Percentiles rank a stretch among this genome's conserved stretches.
phyloP scores from a whole-genome alignment of 78 protist genomes.

The Dictyostelium capitatum region DNA sequence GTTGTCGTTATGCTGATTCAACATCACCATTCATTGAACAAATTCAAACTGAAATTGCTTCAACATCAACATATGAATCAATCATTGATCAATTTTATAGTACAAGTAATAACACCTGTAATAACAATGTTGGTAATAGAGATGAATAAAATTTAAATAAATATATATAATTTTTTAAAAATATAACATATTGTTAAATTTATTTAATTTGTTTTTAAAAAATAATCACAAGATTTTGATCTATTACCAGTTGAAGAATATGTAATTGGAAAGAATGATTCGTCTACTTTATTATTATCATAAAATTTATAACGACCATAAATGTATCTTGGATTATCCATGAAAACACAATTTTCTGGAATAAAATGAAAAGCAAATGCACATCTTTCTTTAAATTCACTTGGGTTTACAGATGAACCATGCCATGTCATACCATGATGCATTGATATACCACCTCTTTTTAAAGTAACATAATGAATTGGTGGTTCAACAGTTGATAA shows the following conservation, averaged over 20 bases:
- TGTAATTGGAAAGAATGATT: neutral
- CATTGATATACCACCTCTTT: slow-evolving; percentile 19
- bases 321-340: slow-evolving; percentile 14
- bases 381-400: neutral
- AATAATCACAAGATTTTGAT: slow-evolving; percentile 10
- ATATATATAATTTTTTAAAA: no score
- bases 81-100: no score
- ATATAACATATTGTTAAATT: no score
- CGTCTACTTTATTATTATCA: neutral
- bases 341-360: slow-evolving; percentile 28
- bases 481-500: neutral
- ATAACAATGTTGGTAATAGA: no score
- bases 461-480: neutral
- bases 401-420: slow-evolving; percentile 57
- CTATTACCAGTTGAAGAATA: neutral
- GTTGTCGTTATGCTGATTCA: no score
- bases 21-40: no score
- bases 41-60: no score
- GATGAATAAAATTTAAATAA: no score
- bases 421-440: slow-evolving; percentile 66
- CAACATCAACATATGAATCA: no score
- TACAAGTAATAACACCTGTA: no score
- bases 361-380: slow-evolving; percentile 49
- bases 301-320: slow-evolving; percentile 55
- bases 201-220: neutral